phyloP scores from a whole-genome alignment of 768 basidiomycete genomes.

The Phaffia australis region DNA sequence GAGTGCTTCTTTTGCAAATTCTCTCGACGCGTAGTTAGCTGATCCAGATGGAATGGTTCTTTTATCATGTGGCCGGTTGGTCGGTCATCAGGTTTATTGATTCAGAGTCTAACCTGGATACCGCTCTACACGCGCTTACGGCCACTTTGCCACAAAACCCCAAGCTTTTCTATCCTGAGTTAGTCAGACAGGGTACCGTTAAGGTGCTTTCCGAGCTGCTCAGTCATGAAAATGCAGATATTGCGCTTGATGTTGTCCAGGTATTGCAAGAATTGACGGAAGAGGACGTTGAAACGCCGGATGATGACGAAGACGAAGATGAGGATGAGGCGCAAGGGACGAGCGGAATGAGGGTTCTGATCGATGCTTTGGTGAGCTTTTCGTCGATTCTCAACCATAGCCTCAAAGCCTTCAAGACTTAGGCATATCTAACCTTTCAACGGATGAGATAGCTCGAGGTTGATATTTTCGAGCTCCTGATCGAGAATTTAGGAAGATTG shows the following conservation, averaged over 20 bases:
- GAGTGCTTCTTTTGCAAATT: constrained; percentile 29
- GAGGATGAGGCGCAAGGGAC: constrained; percentile 49
- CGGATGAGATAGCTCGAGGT: constrained; percentile 53
- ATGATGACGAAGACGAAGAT: constrained; percentile 54
- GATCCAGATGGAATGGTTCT: neutral
- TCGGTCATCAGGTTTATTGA: constrained; percentile 72
- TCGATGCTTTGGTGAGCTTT: constrained; percentile 60
- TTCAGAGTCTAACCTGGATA: constrained; percentile 90
- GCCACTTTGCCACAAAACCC: constrained; percentile 49
- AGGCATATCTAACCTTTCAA: constrained; percentile 1
- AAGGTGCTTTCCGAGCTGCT: constrained; percentile 68
- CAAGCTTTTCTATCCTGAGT: constrained; percentile 72
- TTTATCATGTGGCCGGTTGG: neutral
- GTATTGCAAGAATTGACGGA: constrained; percentile 89
- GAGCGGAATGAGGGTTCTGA: constrained; percentile 51
- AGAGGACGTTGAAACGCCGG: constrained; percentile 80
- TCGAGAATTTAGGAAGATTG: constrained; percentile 76
- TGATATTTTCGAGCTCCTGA: constrained; percentile 74
- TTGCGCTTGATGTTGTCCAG: constrained; percentile 89
- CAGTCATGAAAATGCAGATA: constrained; percentile 92
- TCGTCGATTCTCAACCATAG: neutral
- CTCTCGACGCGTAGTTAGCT: neutral
- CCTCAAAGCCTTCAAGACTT: neutral
- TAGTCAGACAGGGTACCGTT: constrained; percentile 64
- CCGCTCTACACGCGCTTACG: constrained; percentile 76